Evolutionary conservation across 1,284 basidiomycete genomes (phyloP).

Genomic region (Heterobasidion occidentale): DNA sequence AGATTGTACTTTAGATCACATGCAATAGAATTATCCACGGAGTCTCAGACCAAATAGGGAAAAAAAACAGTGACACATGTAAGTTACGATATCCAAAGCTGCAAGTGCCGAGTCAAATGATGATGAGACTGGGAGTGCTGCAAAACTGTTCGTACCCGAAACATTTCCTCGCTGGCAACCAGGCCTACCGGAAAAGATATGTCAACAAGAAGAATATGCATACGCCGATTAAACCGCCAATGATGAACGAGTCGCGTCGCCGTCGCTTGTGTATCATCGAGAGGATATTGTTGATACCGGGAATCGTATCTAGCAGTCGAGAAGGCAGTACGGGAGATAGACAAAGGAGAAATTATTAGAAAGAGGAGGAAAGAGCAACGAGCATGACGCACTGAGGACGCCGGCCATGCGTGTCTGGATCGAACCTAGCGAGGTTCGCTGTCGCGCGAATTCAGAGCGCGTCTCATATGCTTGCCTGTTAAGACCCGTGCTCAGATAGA

Average conservation of each 20-base stretch:
- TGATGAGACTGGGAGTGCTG: neutral
- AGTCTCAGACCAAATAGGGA: too few species aligned
- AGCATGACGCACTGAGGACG: slow-evolving; percentile 60
- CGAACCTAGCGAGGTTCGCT: slow-evolving; percentile 66
- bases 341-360: neutral
- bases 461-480: slow-evolving; percentile 95
- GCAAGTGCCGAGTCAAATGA: neutral
- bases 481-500: slow-evolving; percentile 4
- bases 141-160: neutral
- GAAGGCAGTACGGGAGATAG: neutral
- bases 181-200: slow-evolving; percentile 42
- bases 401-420: slow-evolving; percentile 82
- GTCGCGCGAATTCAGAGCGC: slow-evolving; percentile 87
- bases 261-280: slow-evolving; percentile 89
- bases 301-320: slow-evolving; percentile 67
- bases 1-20: neutral
- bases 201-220: slow-evolving; percentile 76
- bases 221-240: slow-evolving; percentile 82
- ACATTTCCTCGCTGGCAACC: neutral
- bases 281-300: slow-evolving; percentile 88
- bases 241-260: slow-evolving; percentile 83
- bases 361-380: neutral
- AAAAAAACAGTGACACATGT: neutral
- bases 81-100: neutral
- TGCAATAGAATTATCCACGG: too few species aligned